Percentiles rank a stretch among this genome's conserved stretches.
These are phyloP conservation scores for Diplodia seriata DNA, from an alignment of 2,329 filamentous ascomycete species.

Conservation along the genomic window DNA sequence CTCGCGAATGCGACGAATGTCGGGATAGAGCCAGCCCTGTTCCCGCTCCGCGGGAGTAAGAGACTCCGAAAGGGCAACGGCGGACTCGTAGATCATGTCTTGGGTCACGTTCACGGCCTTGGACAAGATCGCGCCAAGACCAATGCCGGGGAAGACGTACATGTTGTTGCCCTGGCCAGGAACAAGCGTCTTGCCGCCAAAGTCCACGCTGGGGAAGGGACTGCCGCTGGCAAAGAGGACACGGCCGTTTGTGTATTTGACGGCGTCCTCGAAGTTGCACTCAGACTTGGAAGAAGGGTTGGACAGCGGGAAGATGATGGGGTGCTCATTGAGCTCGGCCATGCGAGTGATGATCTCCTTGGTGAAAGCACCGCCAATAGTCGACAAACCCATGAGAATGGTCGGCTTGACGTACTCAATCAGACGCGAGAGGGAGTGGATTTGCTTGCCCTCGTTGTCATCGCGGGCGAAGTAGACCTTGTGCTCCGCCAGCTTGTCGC, in stretches of 20 bases:
- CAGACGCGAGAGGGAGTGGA: slow-evolving; percentile 84
- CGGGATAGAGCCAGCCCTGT: slow-evolving; percentile 86
- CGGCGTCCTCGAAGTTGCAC: slow-evolving; percentile 94
- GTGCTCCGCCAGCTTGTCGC: slow-evolving; percentile 92
- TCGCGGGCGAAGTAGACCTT: slow-evolving; percentile 72
- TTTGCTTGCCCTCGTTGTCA: slow-evolving; percentile 69
- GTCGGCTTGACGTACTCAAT: slow-evolving; percentile 95
- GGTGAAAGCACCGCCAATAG: slow-evolving; percentile 93
- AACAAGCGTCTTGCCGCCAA: slow-evolving; percentile 54
- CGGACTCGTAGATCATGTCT: slow-evolving; percentile 96
- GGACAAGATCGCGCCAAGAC: slow-evolving; percentile 88
- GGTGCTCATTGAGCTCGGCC: slow-evolving; percentile 70
- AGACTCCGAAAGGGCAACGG: slow-evolving; percentile 77
- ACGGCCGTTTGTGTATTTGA: slow-evolving; percentile 87
- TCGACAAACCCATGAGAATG: slow-evolving; percentile 91
- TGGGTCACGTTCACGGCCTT: slow-evolving; percentile 88
- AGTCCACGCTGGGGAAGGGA: slow-evolving; percentile 75
- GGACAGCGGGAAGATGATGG: slow-evolving; percentile 84
- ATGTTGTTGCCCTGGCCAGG: slow-evolving; percentile 76
- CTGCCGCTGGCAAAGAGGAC: slow-evolving; percentile 95
- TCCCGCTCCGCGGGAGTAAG: slow-evolving; percentile 82
- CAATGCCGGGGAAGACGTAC: slow-evolving; percentile 97
- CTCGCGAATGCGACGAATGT: slow-evolving; percentile 88
- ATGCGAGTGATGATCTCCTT: slow-evolving; percentile 76
- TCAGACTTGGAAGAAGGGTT: slow-evolving; percentile 97